Percentiles rank a stretch among this genome's conserved stretches.
phyloP scores from a whole-genome alignment of 2,329 filamentous ascomycete species.

The Pestalotiopsis sp. region DNA sequence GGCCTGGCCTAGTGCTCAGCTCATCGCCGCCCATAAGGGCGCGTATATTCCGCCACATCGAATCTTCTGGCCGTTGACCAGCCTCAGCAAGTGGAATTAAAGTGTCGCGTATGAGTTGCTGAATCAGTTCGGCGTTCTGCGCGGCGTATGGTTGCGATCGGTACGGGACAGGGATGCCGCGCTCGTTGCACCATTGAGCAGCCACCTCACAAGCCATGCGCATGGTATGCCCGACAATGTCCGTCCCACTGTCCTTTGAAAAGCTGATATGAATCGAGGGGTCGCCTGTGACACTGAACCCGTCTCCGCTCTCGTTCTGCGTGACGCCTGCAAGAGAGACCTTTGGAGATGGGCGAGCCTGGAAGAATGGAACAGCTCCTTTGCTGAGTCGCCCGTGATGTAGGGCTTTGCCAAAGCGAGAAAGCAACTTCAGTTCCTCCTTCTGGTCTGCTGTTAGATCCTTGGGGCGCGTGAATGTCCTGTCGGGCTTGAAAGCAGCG shows the following conservation, averaged over 20 bases:
- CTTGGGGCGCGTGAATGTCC: slow-evolving; percentile 44
- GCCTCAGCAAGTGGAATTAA: slow-evolving; percentile 42
- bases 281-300: slow-evolving; percentile 44
- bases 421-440: slow-evolving; percentile 49
- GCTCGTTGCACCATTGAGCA: slow-evolving; percentile 61
- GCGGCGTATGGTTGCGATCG: slow-evolving; percentile 49
- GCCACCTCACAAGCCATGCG: slow-evolving; percentile 63
- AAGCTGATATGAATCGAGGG: slow-evolving; percentile 52
- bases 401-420: slow-evolving; percentile 49
- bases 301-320: slow-evolving; percentile 19
- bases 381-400: slow-evolving; percentile 44
- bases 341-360: slow-evolving; percentile 43
- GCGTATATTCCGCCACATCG: slow-evolving; percentile 33
- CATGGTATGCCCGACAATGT: slow-evolving; percentile 57
- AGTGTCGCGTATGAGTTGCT: slow-evolving; percentile 38
- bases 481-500: slow-evolving; percentile 29
- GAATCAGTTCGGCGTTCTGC: slow-evolving; percentile 39
- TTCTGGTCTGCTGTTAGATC: slow-evolving; percentile 46
- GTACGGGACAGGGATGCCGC: slow-evolving; percentile 62
- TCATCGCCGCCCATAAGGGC: slow-evolving; percentile 53
- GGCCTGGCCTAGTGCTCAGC: slow-evolving; percentile 53
- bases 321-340: slow-evolving; percentile 44
- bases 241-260: slow-evolving; percentile 27
- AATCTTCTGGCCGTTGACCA: slow-evolving; percentile 32
- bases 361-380: slow-evolving; percentile 53